Percentiles rank a stretch among this genome's conserved stretches.
phyloP scores from a whole-genome alignment of 257 asterid genomes.

The Solanum dulcamara region DNA sequence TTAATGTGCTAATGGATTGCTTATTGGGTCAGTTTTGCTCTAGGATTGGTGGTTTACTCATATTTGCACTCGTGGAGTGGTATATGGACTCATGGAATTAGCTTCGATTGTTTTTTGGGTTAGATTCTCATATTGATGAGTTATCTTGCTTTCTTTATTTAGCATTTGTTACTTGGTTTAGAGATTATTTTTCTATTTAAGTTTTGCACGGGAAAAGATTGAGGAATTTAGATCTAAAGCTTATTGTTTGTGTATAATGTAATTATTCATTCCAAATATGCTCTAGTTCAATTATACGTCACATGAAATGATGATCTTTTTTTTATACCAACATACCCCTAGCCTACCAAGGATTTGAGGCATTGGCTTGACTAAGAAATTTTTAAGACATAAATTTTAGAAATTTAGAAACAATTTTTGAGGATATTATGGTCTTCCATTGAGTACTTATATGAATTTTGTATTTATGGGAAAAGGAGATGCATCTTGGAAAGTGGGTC shows the following conservation, averaged over 20 bases:
- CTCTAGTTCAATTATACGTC: background rate
- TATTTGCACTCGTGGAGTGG: too few species aligned
- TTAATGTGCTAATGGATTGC: too few species aligned
- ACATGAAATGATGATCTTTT: background rate
- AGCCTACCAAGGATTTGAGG: background rate
- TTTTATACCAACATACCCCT: background rate
- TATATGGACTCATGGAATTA: too few species aligned
- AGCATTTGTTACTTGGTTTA: too few species aligned
- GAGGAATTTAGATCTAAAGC: background rate
- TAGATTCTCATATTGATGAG: too few species aligned
- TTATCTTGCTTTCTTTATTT: background rate
- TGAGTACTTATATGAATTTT: background rate
- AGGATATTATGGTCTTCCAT: background rate
- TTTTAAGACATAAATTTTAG: background rate
- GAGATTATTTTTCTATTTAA: too few species aligned
- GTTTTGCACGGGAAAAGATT: background rate
- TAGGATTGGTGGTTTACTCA: too few species aligned
- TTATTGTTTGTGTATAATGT: background rate
- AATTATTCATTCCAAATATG: background rate
- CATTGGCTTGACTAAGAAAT: too few species aligned
- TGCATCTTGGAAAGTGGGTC: background rate
- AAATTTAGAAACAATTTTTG: background rate
- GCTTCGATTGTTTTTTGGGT: too few species aligned
- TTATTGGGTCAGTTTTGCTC: too few species aligned
- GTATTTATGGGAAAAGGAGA: background rate